A percentile compares a stretch with the other conserved stretches of the same genome.
Evolutionary conservation across 1,284 basidiomycete genomes (phyloP).

Genomic region (Trametes pubescens): DNA sequence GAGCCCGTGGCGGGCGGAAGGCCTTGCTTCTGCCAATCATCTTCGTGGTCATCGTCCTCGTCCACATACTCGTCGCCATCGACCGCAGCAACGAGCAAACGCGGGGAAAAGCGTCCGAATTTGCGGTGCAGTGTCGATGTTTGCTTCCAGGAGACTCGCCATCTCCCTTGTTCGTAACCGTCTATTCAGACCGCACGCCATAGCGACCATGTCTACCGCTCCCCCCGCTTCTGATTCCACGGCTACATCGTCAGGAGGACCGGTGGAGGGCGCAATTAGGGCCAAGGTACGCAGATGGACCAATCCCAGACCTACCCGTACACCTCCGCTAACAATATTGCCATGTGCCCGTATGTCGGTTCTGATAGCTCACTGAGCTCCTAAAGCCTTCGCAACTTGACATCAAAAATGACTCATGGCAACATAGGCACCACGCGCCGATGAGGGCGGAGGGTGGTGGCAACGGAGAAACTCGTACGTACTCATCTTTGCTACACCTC

Average conservation of each 20-base stretch:
- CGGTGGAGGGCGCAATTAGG: conserved; percentile 56
- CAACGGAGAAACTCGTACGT: conserved; percentile 76
- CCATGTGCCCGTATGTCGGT: conserved; percentile 13
- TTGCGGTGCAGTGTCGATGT: conserved; percentile 30
- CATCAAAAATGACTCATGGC: conserved; percentile 79
- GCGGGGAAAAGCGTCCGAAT: neutral
- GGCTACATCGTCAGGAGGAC: conserved; percentile 42
- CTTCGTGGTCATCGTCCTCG: neutral
- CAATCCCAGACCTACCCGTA: conserved; percentile 17
- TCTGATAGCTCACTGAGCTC: conserved; percentile 58
- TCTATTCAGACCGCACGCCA: conserved; percentile 30
- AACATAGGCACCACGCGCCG: conserved; percentile 79
- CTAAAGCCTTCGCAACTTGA: conserved; percentile 65
- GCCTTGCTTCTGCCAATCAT: conserved; percentile 6
- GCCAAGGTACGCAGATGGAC: conserved; percentile 55
- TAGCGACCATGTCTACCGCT: conserved; percentile 36
- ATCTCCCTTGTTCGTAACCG: conserved; percentile 36
- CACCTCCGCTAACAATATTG: conserved; percentile 9
- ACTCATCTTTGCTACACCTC: conserved; percentile 24
- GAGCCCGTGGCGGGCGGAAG: neutral
- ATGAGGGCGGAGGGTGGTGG: conserved; percentile 73
- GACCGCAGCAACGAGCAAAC: conserved; percentile 5
- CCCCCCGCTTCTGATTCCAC: conserved; percentile 26
- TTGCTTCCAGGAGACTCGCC: conserved; percentile 30
- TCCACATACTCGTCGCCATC: neutral